Evolutionary conservation across 345 rosid species (phyloP).

Genomic region (Anacardium occidentale): DNA sequence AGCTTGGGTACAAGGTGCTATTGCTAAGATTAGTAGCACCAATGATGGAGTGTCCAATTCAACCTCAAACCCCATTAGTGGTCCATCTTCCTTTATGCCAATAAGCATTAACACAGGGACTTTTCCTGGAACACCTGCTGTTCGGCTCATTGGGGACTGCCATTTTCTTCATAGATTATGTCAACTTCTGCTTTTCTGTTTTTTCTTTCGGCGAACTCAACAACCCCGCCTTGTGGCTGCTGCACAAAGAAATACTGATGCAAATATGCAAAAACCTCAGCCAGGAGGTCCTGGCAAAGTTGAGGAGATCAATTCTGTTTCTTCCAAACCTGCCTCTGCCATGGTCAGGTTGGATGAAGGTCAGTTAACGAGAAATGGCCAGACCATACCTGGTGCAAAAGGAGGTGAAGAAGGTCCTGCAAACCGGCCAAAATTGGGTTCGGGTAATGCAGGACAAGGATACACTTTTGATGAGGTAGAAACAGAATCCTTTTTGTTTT

Average conservation of each 20-base stretch:
- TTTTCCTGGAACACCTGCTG: conserved; percentile 99
- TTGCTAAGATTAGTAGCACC: conserved; percentile 92
- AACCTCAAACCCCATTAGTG: conserved; percentile 67
- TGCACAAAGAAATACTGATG: conserved; percentile 65
- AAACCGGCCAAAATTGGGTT: conserved; percentile 73
- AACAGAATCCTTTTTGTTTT: background rate
- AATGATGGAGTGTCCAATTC: conserved; percentile 68
- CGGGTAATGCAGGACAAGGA: conserved; percentile 99
- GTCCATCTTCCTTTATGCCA: conserved; percentile 88
- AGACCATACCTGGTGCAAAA: conserved; percentile 64
- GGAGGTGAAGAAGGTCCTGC: conserved; percentile 80
- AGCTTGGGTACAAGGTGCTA: conserved; percentile 99
- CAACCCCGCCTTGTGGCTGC: conserved; percentile 49
- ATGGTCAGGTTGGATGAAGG: conserved; percentile 67
- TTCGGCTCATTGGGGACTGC: conserved; percentile 97
- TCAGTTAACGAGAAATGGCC: conserved; percentile 66
- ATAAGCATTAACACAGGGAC: conserved; percentile 98
- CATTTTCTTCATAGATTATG: conserved; percentile 99
- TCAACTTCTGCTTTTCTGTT: conserved; percentile 93
- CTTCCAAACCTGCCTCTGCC: conserved; percentile 58
- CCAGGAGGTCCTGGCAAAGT: conserved; percentile 63
- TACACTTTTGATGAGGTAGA: conserved; percentile 96
- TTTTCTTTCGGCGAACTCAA: conserved; percentile 72
- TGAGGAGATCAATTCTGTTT: conserved; percentile 70
- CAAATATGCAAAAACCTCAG: conserved; percentile 73